Conservation (phyloP, 1,284 basidiomycete species). For the Papiliotrema fonsecae region DNA sequence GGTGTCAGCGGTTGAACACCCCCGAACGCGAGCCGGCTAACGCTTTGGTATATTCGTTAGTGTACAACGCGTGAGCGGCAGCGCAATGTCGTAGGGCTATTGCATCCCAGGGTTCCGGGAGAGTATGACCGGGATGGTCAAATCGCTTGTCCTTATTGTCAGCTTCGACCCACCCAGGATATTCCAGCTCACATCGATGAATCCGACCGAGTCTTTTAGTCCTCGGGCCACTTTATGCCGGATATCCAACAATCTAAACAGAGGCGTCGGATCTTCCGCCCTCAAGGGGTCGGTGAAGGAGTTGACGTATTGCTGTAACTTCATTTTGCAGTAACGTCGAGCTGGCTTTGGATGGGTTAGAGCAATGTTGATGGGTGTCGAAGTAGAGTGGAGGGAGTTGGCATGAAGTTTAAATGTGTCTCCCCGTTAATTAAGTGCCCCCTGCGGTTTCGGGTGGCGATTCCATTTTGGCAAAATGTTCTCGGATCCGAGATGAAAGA, state of each 20-base stretch:
- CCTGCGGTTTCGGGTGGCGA: no score
- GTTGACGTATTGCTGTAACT: constrained; percentile 38
- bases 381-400: neutral
- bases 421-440: no score
- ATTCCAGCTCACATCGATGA: constrained; percentile 31
- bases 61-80: constrained; percentile 33
- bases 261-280: constrained; percentile 23
- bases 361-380: neutral
- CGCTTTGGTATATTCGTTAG: constrained; percentile 31
- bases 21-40: constrained; percentile 14
- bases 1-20: neutral
- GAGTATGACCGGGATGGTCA: constrained; percentile 30
- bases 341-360: neutral
- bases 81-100: constrained; percentile 44
- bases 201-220: constrained; percentile 34
- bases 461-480: no score
- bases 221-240: constrained; percentile 36
- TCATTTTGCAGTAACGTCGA: constrained; percentile 21
- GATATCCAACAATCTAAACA: constrained; percentile 30
- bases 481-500: constrained; percentile 4
- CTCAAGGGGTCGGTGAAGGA: constrained; percentile 33
- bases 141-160: constrained; percentile 27
- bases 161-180: constrained; percentile 1
- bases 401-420: no score
- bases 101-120: constrained; percentile 40